Evolutionary conservation across 2,329 filamentous ascomycete species (phyloP).

Genomic region (Cytospora paraplurivora): DNA sequence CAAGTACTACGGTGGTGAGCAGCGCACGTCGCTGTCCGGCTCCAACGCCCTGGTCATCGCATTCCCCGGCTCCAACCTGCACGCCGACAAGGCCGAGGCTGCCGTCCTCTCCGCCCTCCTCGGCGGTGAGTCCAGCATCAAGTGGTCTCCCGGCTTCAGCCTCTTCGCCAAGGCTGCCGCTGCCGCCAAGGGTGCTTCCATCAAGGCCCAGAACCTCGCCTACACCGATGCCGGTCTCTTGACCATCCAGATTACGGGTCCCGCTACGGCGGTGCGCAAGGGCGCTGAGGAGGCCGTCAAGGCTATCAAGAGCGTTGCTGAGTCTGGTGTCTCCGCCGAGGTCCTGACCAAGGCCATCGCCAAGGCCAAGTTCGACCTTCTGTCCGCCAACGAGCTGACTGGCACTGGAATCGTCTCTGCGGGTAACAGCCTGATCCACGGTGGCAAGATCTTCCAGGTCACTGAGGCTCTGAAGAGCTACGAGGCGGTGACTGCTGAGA

Average conservation of each 20-base stretch:
- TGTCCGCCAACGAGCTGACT: slow-evolving; percentile 79
- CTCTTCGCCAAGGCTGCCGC: slow-evolving; percentile 79
- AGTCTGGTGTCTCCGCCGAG: slow-evolving; percentile 76
- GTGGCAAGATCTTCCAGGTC: slow-evolving; percentile 81
- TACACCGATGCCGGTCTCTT: slow-evolving; percentile 96
- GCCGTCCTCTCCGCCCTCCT: slow-evolving; percentile 86
- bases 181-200: slow-evolving; percentile 64
- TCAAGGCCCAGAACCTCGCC: slow-evolving; percentile 74
- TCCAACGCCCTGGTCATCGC: slow-evolving; percentile 82
- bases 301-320: slow-evolving; percentile 77
- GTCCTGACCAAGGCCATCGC: slow-evolving; percentile 90
- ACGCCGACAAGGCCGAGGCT: slow-evolving; percentile 84
- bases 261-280: slow-evolving; percentile 70
- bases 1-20: slow-evolving; percentile 95
- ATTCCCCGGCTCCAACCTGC: slow-evolving; percentile 86
- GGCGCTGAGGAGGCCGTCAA: slow-evolving; percentile 78
- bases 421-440: slow-evolving; percentile 80
- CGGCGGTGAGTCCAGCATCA: slow-evolving; percentile 87
- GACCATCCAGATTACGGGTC: slow-evolving; percentile 77
- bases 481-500: slow-evolving; percentile 78
- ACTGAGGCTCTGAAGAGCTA: slow-evolving; percentile 77
- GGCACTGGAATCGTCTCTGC: slow-evolving; percentile 78
- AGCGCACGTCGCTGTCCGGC: slow-evolving; percentile 75
- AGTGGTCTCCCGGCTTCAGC: slow-evolving; percentile 94
- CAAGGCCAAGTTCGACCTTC: slow-evolving; percentile 87